Conservation (phyloP, 1,139 yeast genomes). For the Pneumocystis carinii region DNA sequence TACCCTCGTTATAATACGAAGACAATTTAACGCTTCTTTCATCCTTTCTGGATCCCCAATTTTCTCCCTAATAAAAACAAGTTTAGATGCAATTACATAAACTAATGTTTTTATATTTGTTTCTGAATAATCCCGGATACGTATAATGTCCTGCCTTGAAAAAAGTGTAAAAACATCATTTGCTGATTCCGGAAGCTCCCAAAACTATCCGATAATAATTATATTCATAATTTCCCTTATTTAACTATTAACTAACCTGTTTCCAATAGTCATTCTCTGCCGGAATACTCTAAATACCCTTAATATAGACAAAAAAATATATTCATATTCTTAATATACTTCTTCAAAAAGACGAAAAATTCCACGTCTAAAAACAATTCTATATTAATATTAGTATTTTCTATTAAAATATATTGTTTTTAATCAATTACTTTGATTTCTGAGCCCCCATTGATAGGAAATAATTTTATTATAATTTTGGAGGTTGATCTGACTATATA, state of each 20-base stretch:
- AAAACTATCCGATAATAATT: conserved; percentile 20
- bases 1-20: conserved; percentile 49
- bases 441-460: conserved; percentile 43
- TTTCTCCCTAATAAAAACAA: conserved; percentile 23
- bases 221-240: conserved; percentile 7
- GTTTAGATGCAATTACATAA: conserved; percentile 28
- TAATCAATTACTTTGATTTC: conserved; percentile 37
- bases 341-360: conserved; percentile 48
- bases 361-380: conserved; percentile 41
- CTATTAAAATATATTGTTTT: not conserved
- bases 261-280: conserved; percentile 42
- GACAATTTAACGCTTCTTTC: conserved; percentile 38
- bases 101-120: conserved; percentile 43
- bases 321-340: conserved; percentile 3
- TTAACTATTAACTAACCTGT: conserved; percentile 15
- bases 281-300: conserved; percentile 25
- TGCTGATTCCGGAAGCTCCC: conserved; percentile 32
- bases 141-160: conserved; percentile 42
- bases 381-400: not conserved
- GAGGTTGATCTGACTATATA: not conserved
- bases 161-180: conserved; percentile 44
- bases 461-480: not conserved
- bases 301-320: not conserved
- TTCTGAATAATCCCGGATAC: conserved; percentile 44
- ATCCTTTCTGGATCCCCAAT: conserved; percentile 16